Percentiles rank a stretch among this genome's conserved stretches.
These are phyloP conservation scores for Nemania serpens DNA, from an alignment of 2,329 filamentous ascomycete species.

Conservation along the genomic window DNA sequence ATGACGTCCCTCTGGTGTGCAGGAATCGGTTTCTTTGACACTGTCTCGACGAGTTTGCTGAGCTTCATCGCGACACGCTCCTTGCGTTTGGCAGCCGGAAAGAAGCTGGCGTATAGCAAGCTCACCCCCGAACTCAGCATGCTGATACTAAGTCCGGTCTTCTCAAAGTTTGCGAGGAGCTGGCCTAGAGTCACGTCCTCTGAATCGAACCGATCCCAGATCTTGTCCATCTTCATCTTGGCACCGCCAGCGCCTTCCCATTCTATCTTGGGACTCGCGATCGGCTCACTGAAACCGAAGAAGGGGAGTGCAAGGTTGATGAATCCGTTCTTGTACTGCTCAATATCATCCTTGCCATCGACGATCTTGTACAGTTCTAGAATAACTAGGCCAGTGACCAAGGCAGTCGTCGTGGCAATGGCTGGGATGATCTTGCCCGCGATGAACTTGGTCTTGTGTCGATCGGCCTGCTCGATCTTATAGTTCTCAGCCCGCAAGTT, in stretches of 20 bases:
- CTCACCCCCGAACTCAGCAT: slow-evolving; percentile 99
- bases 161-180: slow-evolving; percentile 80
- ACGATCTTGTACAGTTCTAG: slow-evolving; percentile 96
- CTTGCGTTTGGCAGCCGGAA: slow-evolving; percentile 76
- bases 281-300: slow-evolving; percentile 97
- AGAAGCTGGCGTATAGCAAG: slow-evolving; percentile 92
- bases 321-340: slow-evolving; percentile 99
- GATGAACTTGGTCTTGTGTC: slow-evolving; percentile 99
- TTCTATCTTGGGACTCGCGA: slow-evolving; percentile 88
- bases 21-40: slow-evolving; percentile 91
- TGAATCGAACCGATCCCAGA: slow-evolving; percentile 97
- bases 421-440: slow-evolving; percentile 99
- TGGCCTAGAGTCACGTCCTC: slow-evolving; percentile 82
- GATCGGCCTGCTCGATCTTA: slow-evolving; percentile 89
- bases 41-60: slow-evolving; percentile 82
- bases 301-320: slow-evolving; percentile 95
- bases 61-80: slow-evolving; percentile 83
- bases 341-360: slow-evolving; percentile 93
- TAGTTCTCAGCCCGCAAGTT: slow-evolving; percentile 98
- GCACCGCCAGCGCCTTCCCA: slow-evolving; percentile 76
- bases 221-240: slow-evolving; percentile 86
- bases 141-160: slow-evolving; percentile 77
- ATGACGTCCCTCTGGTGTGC: slow-evolving; percentile 93
- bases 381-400: slow-evolving; percentile 91
- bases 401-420: slow-evolving; percentile 94